Evolutionary conservation across 202 grass and related monocot species (phyloP).

Genomic region (Cymbopogon flexuosus): DNA sequence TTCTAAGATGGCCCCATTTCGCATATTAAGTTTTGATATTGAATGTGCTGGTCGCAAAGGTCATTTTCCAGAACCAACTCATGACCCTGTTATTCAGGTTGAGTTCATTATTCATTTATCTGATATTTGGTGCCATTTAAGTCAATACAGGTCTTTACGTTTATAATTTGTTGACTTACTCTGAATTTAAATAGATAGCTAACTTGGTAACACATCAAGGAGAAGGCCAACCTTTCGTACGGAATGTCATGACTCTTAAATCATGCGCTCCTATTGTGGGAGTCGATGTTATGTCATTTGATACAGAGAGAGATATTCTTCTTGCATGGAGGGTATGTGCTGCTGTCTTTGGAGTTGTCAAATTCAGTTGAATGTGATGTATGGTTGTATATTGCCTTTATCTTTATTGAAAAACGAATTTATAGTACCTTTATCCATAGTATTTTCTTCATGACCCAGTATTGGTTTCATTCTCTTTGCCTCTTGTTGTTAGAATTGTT

Average conservation of each 20-base stretch:
- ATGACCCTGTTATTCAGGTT: slow-evolving; percentile 99
- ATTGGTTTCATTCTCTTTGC: slow-evolving; percentile 1
- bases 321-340: slow-evolving; percentile 95
- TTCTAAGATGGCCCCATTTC: slow-evolving; percentile 93
- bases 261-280: slow-evolving; percentile 88
- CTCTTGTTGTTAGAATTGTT: no score
- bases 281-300: slow-evolving; percentile 95
- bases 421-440: background rate
- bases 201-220: slow-evolving; percentile 96
- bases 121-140: background rate
- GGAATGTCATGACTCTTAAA: slow-evolving; percentile 94
- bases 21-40: slow-evolving; percentile 97
- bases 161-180: slow-evolving; percentile 15
- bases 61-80: slow-evolving; percentile 90
- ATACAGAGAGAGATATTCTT: slow-evolving; percentile 70
- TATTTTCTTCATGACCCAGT: background rate
- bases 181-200: slow-evolving; percentile 66
- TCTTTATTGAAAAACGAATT: no score
- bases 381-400: background rate
- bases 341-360: slow-evolving; percentile 16
- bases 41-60: slow-evolving; percentile 96
- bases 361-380: background rate
- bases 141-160: slow-evolving; percentile 12
- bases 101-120: slow-evolving; percentile 31
- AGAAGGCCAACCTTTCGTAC: slow-evolving; percentile 69